Evolutionary conservation across 1,284 basidiomycete species (phyloP).

Genomic region (Ustilago xerochloae): DNA sequence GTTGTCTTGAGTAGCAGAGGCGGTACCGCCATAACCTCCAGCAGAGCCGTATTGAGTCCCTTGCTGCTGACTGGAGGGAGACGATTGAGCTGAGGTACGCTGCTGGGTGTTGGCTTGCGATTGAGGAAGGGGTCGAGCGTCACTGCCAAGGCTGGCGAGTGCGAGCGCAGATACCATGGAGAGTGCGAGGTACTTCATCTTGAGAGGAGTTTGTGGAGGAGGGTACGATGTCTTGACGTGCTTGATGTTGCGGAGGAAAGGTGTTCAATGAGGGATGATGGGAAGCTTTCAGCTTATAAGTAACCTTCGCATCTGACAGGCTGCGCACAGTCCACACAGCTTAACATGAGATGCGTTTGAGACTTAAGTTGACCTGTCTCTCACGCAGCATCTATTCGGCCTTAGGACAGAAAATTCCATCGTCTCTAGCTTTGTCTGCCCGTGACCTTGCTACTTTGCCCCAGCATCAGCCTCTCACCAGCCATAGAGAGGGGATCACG

Average conservation of each 20-base stretch:
- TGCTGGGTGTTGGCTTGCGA: conserved; percentile 3
- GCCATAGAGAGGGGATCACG: too few species aligned
- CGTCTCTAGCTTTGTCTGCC: too few species aligned
- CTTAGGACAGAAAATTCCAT: too few species aligned
- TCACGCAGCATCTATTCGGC: too few species aligned
- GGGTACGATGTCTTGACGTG: background rate
- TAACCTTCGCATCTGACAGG: too few species aligned
- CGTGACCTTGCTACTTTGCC: too few species aligned
- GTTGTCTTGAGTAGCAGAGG: conserved; percentile 22
- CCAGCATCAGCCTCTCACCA: too few species aligned
- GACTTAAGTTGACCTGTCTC: too few species aligned
- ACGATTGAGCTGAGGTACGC: background rate
- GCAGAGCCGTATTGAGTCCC: conserved; percentile 15
- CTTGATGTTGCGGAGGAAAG: background rate
- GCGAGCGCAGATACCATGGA: conserved; percentile 16
- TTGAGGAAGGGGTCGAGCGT: conserved; percentile 13
- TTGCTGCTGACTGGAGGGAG: conserved; percentile 1
- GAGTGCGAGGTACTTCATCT: conserved; percentile 19
- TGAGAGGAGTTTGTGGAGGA: background rate
- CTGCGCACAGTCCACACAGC: too few species aligned
- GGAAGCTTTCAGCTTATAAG: background rate
- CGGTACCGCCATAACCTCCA: conserved; percentile 18
- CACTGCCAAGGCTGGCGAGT: conserved; percentile 20
- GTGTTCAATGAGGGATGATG: background rate
- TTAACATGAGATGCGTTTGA: too few species aligned